Conservation (phyloP, 2,329 filamentous ascomycete genomes). For the Scedosporium minutisporum region DNA sequence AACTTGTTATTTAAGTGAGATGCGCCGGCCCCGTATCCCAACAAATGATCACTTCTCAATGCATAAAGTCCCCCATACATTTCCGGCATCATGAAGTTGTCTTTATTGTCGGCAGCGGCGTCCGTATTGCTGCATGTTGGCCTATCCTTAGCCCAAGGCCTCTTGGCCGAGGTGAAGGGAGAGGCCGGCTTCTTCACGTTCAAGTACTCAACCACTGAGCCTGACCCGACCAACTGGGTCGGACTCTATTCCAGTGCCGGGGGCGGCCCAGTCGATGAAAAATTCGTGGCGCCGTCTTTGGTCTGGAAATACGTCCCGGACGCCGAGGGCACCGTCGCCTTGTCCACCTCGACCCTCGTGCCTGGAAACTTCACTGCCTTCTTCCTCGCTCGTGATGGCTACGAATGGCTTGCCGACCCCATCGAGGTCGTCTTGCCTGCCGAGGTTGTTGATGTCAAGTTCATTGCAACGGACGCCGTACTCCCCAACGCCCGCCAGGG, state of each 20-base stretch:
- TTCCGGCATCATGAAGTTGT: not conserved
- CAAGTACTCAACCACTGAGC: slow-evolving; percentile 20
- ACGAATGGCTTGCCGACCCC: slow-evolving; percentile 25
- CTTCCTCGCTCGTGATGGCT: slow-evolving; percentile 25
- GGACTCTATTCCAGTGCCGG: slow-evolving; percentile 23
- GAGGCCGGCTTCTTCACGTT: slow-evolving; percentile 19
- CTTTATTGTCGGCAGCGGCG: not conserved
- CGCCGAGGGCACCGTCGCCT: slow-evolving; percentile 15
- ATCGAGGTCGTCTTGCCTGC: slow-evolving; percentile 18
- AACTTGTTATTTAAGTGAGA: too few species aligned
- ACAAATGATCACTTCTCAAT: not conserved
- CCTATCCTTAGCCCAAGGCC: not conserved
- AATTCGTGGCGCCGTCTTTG: slow-evolving; percentile 18
- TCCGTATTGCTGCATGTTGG: not conserved
- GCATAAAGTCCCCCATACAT: not conserved
- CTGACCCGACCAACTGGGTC: slow-evolving; percentile 26
- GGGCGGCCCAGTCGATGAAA: slow-evolving; percentile 24
- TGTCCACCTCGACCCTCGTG: slow-evolving; percentile 10
- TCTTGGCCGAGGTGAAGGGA: not conserved
- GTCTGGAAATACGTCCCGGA: slow-evolving; percentile 23
- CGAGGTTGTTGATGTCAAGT: slow-evolving; percentile 11
- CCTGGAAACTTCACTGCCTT: slow-evolving; percentile 25
- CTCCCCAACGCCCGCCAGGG: slow-evolving; percentile 26
- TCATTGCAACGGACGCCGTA: slow-evolving; percentile 19
- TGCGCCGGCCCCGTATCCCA: not conserved